Evolutionary conservation across 2,329 filamentous ascomycete species (phyloP).

Genomic region (Fusarium oligoseptatum): DNA sequence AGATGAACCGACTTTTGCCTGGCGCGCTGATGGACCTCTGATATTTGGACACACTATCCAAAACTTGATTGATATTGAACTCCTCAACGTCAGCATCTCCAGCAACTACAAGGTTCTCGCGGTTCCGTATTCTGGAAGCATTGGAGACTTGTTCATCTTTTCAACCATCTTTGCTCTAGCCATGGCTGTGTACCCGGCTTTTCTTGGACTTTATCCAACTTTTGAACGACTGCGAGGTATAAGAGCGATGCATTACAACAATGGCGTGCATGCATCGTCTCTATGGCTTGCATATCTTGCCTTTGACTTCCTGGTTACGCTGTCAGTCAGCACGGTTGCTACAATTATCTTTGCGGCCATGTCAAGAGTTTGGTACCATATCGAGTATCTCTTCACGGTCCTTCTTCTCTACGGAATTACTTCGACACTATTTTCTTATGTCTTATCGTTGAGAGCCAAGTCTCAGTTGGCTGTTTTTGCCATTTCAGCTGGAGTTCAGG

Average conservation of each 20-base stretch:
- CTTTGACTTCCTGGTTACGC: constrained; percentile 5
- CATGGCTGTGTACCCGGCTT: constrained; percentile 12
- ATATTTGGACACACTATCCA: constrained; percentile 4
- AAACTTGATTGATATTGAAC: constrained; percentile 1
- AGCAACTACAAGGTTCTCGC: constrained; percentile 10
- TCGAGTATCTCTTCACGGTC: constrained; percentile 7
- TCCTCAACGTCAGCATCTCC: constrained; percentile 1
- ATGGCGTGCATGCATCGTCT: constrained; percentile 6
- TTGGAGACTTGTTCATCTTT: constrained; percentile 9
- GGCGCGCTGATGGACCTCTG: constrained; percentile 8
- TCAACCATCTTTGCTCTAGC: constrained; percentile 3
- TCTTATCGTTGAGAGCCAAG: neutral
- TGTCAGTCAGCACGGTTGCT: neutral
- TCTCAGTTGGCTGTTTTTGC: constrained; percentile 11
- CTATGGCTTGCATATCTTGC: constrained; percentile 10
- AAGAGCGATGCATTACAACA: constrained; percentile 21
- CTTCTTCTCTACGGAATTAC: constrained; percentile 8
- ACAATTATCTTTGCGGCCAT: constrained; percentile 1
- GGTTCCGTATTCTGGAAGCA: neutral
- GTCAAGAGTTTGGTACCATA: constrained; percentile 4
- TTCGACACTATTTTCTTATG: constrained; percentile 4
- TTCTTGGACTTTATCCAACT: constrained; percentile 15
- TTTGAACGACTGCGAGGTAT: constrained; percentile 19
- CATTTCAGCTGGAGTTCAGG: neutral
- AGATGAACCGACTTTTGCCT: constrained; percentile 4